Evolutionary conservation across 139 green algal genomes (phyloP), one percentile per base, ranked within the genome.

Genomic region (Zygnema cylindricum): DNA sequence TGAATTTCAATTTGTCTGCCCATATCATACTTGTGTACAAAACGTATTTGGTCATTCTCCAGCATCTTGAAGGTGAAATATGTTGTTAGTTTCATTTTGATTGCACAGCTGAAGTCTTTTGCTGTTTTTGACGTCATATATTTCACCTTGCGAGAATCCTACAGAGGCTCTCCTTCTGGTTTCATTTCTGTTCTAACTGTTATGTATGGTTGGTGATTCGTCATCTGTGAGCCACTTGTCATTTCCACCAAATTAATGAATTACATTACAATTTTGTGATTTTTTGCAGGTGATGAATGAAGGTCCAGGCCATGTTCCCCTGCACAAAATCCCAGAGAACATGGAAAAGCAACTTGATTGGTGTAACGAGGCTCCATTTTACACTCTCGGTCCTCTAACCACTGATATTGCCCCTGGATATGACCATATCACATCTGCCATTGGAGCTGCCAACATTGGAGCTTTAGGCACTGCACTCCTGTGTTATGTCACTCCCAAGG

Each of bases 291-390:
- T 99, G 25, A 99, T 99, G 97, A 99, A 98, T 77, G 97, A 99
- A 92, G 96, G 96, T 36, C 95, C 96, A 22, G 97, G 97, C 40
- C 97, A 99, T 87, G 95, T 99, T 57, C 97, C 97, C 0, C 90
- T 99, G 78, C 91, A 99, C 94, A 99, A 99, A 94, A 98, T 98
- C 78, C 96, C 95, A 7, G 96, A 98, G 83, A 99, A 99, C 93
- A 96, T 97, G 95, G 69, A 87, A 43, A 96, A 96, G 88, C 94
- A 96, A 89, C 91, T 96, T 7, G 94, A 96, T 57, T 96, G 95
- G 95, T 98, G 95, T 93, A 94, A 88, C 43, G 97, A 99, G 93
- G 97, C 97, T 1, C 97, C 97, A 39, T 99, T 99, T 93, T 99
- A 99, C 94, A 99, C 97, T 0, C 93, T 99, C 39, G 97, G 97